Conservation (phyloP, 2,329 filamentous ascomycete species). For the Ascochyta clinopodiicola region DNA sequence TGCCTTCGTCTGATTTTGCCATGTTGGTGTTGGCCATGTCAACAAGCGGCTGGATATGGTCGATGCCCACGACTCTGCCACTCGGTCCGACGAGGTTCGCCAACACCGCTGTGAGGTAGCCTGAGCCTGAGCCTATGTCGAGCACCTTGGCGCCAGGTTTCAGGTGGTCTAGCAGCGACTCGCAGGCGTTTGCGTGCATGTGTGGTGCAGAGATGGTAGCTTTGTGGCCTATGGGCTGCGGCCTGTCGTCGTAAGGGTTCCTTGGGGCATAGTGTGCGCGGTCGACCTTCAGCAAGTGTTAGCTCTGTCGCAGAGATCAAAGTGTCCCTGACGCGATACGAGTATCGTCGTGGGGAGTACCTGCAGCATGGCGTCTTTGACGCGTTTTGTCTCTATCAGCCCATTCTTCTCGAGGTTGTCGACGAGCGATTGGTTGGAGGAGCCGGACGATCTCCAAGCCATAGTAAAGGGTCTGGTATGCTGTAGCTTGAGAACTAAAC, state of each 20-base stretch:
- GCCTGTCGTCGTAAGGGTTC: conserved; percentile 74
- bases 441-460: conserved; percentile 88
- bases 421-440: conserved; percentile 75
- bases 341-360: conserved; percentile 52
- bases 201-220: conserved; percentile 77
- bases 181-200: conserved; percentile 72
- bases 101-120: conserved; percentile 85
- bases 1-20: conserved; percentile 51
- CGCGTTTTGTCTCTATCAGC: conserved; percentile 73
- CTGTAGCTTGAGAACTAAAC: conserved; percentile 9
- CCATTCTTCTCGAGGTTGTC: conserved; percentile 75
- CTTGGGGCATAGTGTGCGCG: conserved; percentile 80
- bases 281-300: conserved; percentile 69
- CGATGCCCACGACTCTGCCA: conserved; percentile 56
- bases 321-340: conserved; percentile 6
- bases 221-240: conserved; percentile 70
- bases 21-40: conserved; percentile 52
- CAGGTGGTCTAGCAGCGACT: conserved; percentile 66
- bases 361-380: conserved; percentile 80
- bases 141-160: conserved; percentile 58
- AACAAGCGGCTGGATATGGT: conserved; percentile 57
- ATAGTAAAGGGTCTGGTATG: conserved; percentile 58
- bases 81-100: conserved; percentile 72
- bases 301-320: background rate
- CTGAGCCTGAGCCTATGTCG: conserved; percentile 59